Evolutionary conservation across 768 basidiomycete species (phyloP).

Genomic region (Cyclocybe cylindracea): DNA sequence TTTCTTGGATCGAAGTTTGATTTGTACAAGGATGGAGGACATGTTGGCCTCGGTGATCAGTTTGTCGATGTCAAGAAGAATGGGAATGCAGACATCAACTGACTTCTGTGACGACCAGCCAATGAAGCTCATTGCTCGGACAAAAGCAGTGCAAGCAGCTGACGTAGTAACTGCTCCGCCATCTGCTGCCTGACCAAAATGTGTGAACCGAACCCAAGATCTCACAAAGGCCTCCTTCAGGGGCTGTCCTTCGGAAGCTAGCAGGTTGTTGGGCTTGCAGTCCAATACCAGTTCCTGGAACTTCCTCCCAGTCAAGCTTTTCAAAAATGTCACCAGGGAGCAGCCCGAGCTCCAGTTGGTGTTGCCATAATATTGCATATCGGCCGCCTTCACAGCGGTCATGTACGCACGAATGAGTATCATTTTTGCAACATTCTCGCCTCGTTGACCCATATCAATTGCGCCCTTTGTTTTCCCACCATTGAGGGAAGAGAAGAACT

Average conservation of each 20-base stretch:
- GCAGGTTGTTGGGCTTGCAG: conserved; percentile 21
- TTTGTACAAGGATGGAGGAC: conserved; percentile 10
- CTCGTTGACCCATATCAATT: conserved; percentile 17
- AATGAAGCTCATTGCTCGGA: conserved; percentile 25
- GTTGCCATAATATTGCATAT: not conserved
- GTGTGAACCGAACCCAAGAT: conserved; percentile 29
- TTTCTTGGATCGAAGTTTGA: conserved; percentile 3
- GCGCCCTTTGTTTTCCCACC: not conserved
- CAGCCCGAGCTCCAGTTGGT: conserved; percentile 17
- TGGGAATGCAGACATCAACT: conserved; percentile 26
- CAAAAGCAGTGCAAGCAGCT: conserved; percentile 19
- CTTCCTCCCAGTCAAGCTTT: not conserved
- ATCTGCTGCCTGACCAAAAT: conserved; percentile 25
- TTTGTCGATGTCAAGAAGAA: conserved; percentile 17
- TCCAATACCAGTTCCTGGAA: conserved; percentile 9
- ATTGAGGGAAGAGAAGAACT: too few relatives aligned
- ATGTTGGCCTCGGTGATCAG: conserved; percentile 11
- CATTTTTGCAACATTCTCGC: conserved; percentile 23
- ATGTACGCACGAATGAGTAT: conserved; percentile 25
- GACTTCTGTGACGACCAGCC: conserved; percentile 5
- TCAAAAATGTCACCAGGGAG: conserved; percentile 12
- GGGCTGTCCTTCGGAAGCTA: too few relatives aligned
- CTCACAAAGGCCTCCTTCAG: not conserved
- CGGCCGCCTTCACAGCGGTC: conserved; percentile 11
- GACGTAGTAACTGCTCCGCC: conserved; percentile 16